A percentile compares a stretch with the other conserved stretches of the same genome.
These are phyloP conservation scores for Fusarium tanahbumbuense DNA, from an alignment of 2,329 filamentous ascomycete species.

Conservation along the genomic window DNA sequence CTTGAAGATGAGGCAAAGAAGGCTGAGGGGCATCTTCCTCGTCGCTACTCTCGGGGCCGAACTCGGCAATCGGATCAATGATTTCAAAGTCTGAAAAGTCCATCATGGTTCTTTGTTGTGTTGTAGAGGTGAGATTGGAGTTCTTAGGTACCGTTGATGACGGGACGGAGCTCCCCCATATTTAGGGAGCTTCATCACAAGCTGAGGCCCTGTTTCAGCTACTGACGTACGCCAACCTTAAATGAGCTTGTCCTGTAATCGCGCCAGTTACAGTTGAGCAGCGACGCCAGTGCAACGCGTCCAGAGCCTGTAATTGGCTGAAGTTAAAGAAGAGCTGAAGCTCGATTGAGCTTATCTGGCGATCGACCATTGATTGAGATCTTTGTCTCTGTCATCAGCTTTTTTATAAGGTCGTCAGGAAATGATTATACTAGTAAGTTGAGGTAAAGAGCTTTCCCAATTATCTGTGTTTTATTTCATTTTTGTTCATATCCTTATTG, in stretches of 20 bases:
- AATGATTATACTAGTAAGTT: neutral
- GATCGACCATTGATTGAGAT: neutral
- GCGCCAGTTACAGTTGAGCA: conserved; percentile 29
- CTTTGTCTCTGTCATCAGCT: neutral
- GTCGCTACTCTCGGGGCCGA: conserved; percentile 26
- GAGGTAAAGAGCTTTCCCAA: neutral
- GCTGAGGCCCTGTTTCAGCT: conserved; percentile 32
- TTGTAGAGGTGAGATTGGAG: neutral
- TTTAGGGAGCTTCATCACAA: conserved; percentile 19
- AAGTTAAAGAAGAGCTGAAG: conserved; percentile 2
- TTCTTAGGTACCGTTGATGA: conserved; percentile 7
- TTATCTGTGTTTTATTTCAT: neutral
- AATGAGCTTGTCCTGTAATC: conserved; percentile 18
- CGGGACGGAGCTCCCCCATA: conserved; percentile 23
- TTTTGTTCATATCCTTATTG: neutral
- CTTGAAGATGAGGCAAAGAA: conserved; percentile 4
- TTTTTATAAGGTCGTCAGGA: neutral
- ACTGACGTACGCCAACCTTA: conserved; percentile 29
- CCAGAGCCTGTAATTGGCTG: conserved; percentile 6
- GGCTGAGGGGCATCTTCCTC: conserved; percentile 27
- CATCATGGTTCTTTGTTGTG: conserved; percentile 26
- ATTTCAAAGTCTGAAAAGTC: conserved; percentile 45
- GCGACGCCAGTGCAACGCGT: conserved; percentile 1
- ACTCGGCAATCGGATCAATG: conserved; percentile 40
- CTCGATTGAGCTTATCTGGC: conserved; percentile 1